These are phyloP conservation scores for Symbiodinium natans DNA, from an alignment of 73 alveolate genomes.

Conservation along the genomic window DNA sequence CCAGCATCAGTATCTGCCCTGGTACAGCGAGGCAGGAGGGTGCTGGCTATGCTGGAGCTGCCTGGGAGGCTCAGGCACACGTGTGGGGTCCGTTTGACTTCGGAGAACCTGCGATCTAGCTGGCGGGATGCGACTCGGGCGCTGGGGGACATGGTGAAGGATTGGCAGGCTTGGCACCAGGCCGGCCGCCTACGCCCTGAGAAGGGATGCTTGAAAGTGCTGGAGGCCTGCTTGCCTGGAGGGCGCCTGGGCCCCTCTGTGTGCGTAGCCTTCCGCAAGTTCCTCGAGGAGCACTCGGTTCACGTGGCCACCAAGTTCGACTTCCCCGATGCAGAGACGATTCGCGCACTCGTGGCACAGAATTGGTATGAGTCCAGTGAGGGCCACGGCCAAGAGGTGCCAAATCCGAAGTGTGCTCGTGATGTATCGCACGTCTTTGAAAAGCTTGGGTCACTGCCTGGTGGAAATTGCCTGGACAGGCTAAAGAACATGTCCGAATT, in stretches of 20 bases:
- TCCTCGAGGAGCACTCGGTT: neutral
- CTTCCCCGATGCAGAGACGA: neutral
- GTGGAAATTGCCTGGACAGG: conserved; percentile 4
- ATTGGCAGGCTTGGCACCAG: neutral
- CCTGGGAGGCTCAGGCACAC: neutral
- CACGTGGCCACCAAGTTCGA: conserved; percentile 4
- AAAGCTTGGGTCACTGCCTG: neutral
- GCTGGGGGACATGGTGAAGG: neutral
- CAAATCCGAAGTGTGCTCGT: neutral
- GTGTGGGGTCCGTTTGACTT: neutral
- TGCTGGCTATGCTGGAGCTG: neutral
- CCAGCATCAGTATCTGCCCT: neutral
- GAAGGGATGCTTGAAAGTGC: neutral
- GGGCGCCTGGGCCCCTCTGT: neutral
- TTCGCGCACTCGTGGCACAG: neutral
- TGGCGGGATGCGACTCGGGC: conserved; percentile 1
- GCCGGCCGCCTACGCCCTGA: neutral
- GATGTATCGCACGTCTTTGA: neutral
- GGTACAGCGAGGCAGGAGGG: neutral
- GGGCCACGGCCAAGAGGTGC: neutral
- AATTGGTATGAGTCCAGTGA: neutral
- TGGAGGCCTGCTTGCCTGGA: conserved; percentile 5
- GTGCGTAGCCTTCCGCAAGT: neutral
- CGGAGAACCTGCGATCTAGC: neutral
- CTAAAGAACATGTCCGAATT: neutral